Evolutionary conservation across 768 basidiomycete genomes (phyloP).

Genomic region (Hypholoma fasciculare): DNA sequence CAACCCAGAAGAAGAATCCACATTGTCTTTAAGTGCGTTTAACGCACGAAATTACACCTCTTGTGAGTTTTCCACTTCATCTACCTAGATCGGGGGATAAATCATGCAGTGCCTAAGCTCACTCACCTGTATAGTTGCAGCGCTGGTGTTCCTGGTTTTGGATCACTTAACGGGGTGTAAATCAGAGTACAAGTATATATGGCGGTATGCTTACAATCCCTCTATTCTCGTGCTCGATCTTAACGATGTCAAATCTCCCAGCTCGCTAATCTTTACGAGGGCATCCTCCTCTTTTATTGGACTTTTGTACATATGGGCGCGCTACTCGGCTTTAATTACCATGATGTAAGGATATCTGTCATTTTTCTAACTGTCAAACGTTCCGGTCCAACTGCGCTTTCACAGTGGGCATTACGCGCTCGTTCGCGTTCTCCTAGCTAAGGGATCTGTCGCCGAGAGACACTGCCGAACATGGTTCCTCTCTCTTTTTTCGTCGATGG

Average conservation of each 20-base stretch:
- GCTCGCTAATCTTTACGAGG: neutral
- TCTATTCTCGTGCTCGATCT: too few species aligned
- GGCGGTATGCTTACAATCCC: neutral
- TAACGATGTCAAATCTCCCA: neutral
- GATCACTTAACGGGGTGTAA: neutral
- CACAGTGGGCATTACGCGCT: neutral
- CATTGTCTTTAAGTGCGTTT: neutral
- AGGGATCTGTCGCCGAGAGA: neutral
- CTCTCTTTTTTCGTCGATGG: neutral
- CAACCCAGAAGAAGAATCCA: neutral
- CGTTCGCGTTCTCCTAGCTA: neutral
- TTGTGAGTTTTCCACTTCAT: neutral
- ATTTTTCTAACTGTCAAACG: neutral
- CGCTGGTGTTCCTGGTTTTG: neutral
- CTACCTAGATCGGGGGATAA: neutral
- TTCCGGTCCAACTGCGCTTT: neutral
- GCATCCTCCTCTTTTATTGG: neutral
- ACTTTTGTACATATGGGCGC: slow-evolving; percentile 4
- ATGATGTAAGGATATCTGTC: neutral
- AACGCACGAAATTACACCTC: slow-evolving; percentile 6
- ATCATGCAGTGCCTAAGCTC: neutral
- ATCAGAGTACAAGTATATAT: slow-evolving; percentile 3
- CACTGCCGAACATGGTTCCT: slow-evolving; percentile 5
- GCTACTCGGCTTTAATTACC: neutral
- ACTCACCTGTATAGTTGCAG: neutral